Evolutionary conservation across 345 rosid genomes (phyloP).

Genomic region (Cardamine chenopodiifolia): DNA sequence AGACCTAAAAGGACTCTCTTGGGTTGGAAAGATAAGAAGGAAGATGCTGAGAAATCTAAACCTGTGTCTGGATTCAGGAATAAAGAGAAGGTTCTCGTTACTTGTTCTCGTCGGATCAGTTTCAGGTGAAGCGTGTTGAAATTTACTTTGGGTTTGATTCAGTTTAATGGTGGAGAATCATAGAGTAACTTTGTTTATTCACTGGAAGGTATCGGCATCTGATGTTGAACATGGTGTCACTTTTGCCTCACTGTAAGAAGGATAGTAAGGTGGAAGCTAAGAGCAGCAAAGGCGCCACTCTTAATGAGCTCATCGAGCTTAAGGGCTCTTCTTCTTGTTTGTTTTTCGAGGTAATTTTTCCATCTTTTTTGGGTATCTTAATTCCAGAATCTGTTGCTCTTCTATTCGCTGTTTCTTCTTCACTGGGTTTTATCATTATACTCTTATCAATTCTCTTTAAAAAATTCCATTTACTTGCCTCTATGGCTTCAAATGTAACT

Average conservation of each 20-base stretch:
- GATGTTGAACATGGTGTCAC: conserved; percentile 93
- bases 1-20: conserved; percentile 75
- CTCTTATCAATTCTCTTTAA: background rate
- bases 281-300: conserved; percentile 73
- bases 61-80: conserved; percentile 60
- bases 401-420: background rate
- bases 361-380: background rate
- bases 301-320: conserved; percentile 90
- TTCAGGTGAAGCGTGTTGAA: conserved; percentile 55
- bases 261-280: conserved; percentile 87
- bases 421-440: background rate
- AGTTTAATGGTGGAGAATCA: background rate
- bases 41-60: conserved; percentile 36
- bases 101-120: conserved; percentile 92
- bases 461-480: too few species aligned
- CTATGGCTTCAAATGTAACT: too few species aligned
- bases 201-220: conserved; percentile 78
- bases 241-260: conserved; percentile 93
- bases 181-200: background rate
- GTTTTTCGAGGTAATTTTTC: conserved; percentile 78
- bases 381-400: background rate
- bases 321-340: conserved; percentile 81
- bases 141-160: background rate
- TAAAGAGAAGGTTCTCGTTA: conserved; percentile 91
- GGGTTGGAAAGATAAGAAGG: conserved; percentile 78